Percentiles rank a stretch among this genome's conserved stretches.
Conservation (phyloP, 2,329 filamentous ascomycete genomes). For the Atkinsonella hypoxylon region DNA sequence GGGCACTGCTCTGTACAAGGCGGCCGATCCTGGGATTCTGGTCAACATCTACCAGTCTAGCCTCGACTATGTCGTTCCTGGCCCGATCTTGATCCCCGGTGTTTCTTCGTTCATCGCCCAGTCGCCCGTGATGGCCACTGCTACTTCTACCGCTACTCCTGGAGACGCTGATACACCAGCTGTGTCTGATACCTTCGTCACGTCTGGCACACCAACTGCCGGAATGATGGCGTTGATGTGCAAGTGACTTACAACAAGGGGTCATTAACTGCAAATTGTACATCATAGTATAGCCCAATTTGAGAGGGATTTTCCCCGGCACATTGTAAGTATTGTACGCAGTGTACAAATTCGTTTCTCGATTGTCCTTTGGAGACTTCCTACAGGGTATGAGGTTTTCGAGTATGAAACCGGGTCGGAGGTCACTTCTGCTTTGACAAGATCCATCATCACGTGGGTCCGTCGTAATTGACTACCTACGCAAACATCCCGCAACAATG, state of each 20-base stretch:
- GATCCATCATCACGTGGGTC: slow-evolving; percentile 1
- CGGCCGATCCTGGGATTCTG: slow-evolving; percentile 23
- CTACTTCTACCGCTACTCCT: slow-evolving; percentile 7
- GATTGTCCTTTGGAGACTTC: not conserved
- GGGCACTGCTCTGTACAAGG: slow-evolving; percentile 25
- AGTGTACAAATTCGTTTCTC: not conserved
- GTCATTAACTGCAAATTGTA: not conserved
- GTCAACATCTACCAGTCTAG: slow-evolving; percentile 21
- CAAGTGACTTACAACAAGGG: not conserved
- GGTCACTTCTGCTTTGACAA: not conserved
- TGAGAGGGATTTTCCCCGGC: not conserved
- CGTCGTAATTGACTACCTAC: not conserved
- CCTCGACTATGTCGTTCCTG: slow-evolving; percentile 20
- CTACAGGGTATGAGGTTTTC: not conserved
- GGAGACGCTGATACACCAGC: not conserved
- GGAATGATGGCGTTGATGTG: not conserved
- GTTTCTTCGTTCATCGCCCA: slow-evolving; percentile 16
- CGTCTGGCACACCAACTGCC: not conserved
- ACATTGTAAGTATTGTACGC: not conserved
- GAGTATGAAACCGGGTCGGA: not conserved
- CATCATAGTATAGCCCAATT: not conserved
- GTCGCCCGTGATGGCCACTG: slow-evolving; percentile 13
- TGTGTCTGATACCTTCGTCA: not conserved
- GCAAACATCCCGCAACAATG: not conserved
- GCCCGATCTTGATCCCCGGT: slow-evolving; percentile 17